phyloP scores from a whole-genome alignment of 2,329 filamentous ascomycete species.

The Fusarium veterinarium region DNA sequence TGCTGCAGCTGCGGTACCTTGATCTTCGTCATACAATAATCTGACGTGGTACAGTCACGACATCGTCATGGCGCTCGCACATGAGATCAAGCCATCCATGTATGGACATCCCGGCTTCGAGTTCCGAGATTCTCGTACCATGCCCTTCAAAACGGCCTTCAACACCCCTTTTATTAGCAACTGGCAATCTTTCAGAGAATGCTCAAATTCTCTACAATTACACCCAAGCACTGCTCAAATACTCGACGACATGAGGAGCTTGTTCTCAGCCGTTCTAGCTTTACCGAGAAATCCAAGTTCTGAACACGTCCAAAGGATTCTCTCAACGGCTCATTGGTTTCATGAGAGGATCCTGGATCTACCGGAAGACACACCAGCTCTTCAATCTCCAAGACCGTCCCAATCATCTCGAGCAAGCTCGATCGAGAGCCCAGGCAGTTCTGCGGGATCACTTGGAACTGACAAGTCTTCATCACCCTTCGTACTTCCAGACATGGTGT shows the following conservation, averaged over 20 bases:
- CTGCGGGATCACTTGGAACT: conserved; percentile 26
- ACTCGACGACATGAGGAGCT: conserved; percentile 62
- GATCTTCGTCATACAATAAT: not conserved
- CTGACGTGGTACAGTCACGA: conserved; percentile 54
- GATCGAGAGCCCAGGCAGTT: conserved; percentile 16
- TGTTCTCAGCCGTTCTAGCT: conserved; percentile 57
- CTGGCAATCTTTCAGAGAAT: conserved; percentile 57
- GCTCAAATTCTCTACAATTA: conserved; percentile 55
- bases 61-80: conserved; percentile 59
- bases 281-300: conserved; percentile 51
- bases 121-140: conserved; percentile 52
- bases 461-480: conserved; percentile 31
- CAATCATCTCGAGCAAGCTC: conserved; percentile 28
- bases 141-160: conserved; percentile 57
- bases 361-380: conserved; percentile 44
- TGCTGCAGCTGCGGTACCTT: not conserved
- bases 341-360: conserved; percentile 52
- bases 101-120: conserved; percentile 56
- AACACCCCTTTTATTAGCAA: conserved; percentile 61
- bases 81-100: conserved; percentile 58
- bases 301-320: conserved; percentile 54
- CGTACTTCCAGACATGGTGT: conserved; percentile 56
- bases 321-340: conserved; percentile 54
- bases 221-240: conserved; percentile 60
- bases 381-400: conserved; percentile 17